phyloP scores from a whole-genome alignment of 2,329 filamentous ascomycete species.

The Diplodia seriata region DNA sequence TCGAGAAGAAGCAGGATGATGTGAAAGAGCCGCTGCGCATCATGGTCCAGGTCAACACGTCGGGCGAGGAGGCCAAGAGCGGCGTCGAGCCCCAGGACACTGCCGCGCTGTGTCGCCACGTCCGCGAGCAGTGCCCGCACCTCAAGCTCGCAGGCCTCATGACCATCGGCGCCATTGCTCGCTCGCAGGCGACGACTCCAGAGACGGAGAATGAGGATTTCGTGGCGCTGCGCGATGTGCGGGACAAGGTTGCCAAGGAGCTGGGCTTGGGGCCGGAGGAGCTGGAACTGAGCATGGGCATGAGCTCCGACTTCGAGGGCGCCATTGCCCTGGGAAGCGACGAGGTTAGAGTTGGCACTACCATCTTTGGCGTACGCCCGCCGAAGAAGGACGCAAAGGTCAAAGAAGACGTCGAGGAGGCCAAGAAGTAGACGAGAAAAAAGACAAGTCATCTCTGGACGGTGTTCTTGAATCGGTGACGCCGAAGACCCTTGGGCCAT shows the following conservation, averaged over 20 bases:
- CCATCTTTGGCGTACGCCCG: constrained; percentile 87
- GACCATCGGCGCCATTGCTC: constrained; percentile 95
- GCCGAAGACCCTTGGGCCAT: neutral
- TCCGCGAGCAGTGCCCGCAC: constrained; percentile 74
- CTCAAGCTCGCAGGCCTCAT: constrained; percentile 83
- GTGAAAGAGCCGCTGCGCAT: constrained; percentile 63
- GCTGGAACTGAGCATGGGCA: constrained; percentile 95
- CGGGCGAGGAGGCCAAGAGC: constrained; percentile 83
- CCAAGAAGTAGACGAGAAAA: constrained; percentile 26
- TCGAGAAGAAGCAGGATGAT: constrained; percentile 42
- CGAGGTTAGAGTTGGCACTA: constrained; percentile 91
- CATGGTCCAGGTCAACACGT: constrained; percentile 96
- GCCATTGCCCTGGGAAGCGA: constrained; percentile 83
- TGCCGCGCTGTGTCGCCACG: constrained; percentile 70
- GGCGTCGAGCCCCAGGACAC: constrained; percentile 74
- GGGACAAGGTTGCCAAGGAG: constrained; percentile 72
- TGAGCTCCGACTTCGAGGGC: constrained; percentile 95
- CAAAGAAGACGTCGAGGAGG: constrained; percentile 40
- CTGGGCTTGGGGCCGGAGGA: constrained; percentile 62
- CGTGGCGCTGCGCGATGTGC: constrained; percentile 68
- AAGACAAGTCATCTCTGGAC: neutral
- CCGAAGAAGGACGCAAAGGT: constrained; percentile 80
- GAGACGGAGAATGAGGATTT: constrained; percentile 96
- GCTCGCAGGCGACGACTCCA: constrained; percentile 72
- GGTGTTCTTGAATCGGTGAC: neutral